phyloP scores from a whole-genome alignment of 1,139 yeast species.

The Blastobotrys serpentis region DNA sequence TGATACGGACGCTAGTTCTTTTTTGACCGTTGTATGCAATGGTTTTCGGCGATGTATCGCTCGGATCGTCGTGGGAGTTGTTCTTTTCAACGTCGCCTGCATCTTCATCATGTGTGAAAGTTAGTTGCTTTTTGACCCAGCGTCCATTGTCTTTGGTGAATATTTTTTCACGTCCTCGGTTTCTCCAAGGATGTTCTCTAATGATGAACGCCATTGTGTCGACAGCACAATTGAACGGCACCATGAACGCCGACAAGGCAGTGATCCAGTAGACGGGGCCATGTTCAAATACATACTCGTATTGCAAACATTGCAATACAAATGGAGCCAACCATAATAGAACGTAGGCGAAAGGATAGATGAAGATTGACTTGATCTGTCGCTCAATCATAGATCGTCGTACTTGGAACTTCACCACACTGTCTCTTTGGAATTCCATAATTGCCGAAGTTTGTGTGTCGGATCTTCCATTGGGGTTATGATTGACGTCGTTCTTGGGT shows the following conservation, averaged over 20 bases:
- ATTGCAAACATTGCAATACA: conserved; percentile 63
- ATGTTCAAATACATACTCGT: conserved; percentile 45
- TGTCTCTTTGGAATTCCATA: conserved; percentile 54
- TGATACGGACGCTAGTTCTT: not conserved
- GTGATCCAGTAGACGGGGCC: conserved; percentile 62
- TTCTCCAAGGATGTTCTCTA: conserved; percentile 76
- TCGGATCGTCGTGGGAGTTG: not conserved
- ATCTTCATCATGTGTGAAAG: not conserved
- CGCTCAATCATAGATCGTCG: conserved; percentile 67
- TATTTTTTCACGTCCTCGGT: conserved; percentile 32
- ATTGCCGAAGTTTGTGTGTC: conserved; percentile 33
- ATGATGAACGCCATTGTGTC: conserved; percentile 74
- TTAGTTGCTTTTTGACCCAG: conserved; percentile 5
- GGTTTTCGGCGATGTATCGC: conserved; percentile 2
- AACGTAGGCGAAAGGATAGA: conserved; percentile 80
- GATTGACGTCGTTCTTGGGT: conserved; percentile 8
- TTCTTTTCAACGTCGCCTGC: conserved; percentile 4
- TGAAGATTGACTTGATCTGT: conserved; percentile 76
- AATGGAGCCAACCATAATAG: conserved; percentile 81
- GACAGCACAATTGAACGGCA: conserved; percentile 76
- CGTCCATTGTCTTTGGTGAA: conserved; percentile 24
- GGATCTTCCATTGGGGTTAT: conserved; percentile 4
- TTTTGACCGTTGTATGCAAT: not conserved
- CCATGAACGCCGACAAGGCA: conserved; percentile 68
- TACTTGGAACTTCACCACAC: conserved; percentile 56